Evolutionary conservation across 2,329 filamentous ascomycete genomes (phyloP), one percentile per base, ranked within the genome.

Genomic region (Neodidymelliopsis sp.): DNA sequence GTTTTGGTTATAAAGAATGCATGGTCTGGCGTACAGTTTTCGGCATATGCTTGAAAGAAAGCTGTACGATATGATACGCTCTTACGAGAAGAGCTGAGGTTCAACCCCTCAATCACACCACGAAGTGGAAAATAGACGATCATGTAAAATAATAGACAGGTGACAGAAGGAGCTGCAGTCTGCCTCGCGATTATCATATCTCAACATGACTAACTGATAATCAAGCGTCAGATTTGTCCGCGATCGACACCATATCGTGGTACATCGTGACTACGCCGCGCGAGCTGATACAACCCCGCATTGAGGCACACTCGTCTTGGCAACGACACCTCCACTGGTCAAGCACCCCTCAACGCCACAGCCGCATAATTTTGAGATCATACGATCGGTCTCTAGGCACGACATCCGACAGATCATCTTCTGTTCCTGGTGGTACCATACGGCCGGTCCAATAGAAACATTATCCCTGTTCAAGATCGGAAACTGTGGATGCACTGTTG

Each of bases 11-110:
- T 18, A 31, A 52, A 41, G 43, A 35, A 36, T 59, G 56, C 55
- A 60, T 61, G 28, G 43, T 29, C 30, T 36, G 57, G 56, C 59
- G 62, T 61, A 55, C 59, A 59, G 55, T 56, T 65, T 71, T 71
- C 62, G 67, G 67, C 63, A 69, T 69, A 69, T 60, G 66, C 68
- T 70, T 69, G 60, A 70, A 70, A 71, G 68, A 70, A 71, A 49
- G 46, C 59, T 60, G 62, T 60, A 60, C 47, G 53, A 62, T 55
- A 59, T 54, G 50, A 54, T 54, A 53, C 39, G 46, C 54, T 63
- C 54, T 53, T 29, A 33, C 11, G 28, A 38, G 35, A 44, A 57
- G 60, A 61, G 58, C 56, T 56, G 63, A 70, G 67, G 65, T 69
- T 71, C 67, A 70, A 70, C 64, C 54, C 65, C 63, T 70, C 64